Conservation (phyloP, 2,329 filamentous ascomycete species). For the Ramularia endophylla region DNA sequence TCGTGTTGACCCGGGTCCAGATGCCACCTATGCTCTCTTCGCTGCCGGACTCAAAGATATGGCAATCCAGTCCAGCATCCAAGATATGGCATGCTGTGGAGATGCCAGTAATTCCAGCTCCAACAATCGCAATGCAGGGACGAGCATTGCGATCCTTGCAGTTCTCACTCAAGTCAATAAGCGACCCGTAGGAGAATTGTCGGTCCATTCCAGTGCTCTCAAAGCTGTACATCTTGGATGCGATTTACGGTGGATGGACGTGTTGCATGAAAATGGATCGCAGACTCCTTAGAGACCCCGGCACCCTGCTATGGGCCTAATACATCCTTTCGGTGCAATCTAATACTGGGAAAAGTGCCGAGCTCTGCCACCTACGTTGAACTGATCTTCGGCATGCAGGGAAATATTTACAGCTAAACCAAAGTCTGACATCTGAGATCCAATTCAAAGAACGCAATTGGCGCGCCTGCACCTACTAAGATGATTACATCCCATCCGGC, state of each 20-base stretch:
- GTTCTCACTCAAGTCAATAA: slow-evolving; percentile 12
- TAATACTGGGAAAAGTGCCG: not conserved
- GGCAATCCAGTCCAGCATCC: slow-evolving; percentile 76
- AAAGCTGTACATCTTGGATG: slow-evolving; percentile 8
- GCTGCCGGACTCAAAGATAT: slow-evolving; percentile 67
- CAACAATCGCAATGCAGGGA: slow-evolving; percentile 49
- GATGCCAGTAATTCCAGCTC: slow-evolving; percentile 60
- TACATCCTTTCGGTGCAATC: not conserved
- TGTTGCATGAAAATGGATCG: too few species aligned
- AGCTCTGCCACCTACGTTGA: not conserved
- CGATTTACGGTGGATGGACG: not conserved
- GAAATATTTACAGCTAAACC: too few species aligned
- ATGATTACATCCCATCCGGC: too few species aligned
- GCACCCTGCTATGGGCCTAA: too few species aligned
- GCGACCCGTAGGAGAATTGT: slow-evolving; percentile 10
- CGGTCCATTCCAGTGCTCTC: slow-evolving; percentile 5
- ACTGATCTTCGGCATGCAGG: too few species aligned
- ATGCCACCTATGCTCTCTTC: slow-evolving; percentile 49
- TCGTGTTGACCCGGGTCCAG: slow-evolving; percentile 54
- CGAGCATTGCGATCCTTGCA: slow-evolving; percentile 28
- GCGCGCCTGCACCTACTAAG: too few species aligned
- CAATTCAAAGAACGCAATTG: too few species aligned
- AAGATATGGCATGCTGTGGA: slow-evolving; percentile 76
- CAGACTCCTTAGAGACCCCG: too few species aligned
- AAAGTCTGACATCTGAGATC: too few species aligned